Percentiles rank a stretch among this genome's conserved stretches.
These are phyloP conservation scores for Priceomyces carsonii DNA, from an alignment of 805 yeast genomes.

Conservation along the genomic window DNA sequence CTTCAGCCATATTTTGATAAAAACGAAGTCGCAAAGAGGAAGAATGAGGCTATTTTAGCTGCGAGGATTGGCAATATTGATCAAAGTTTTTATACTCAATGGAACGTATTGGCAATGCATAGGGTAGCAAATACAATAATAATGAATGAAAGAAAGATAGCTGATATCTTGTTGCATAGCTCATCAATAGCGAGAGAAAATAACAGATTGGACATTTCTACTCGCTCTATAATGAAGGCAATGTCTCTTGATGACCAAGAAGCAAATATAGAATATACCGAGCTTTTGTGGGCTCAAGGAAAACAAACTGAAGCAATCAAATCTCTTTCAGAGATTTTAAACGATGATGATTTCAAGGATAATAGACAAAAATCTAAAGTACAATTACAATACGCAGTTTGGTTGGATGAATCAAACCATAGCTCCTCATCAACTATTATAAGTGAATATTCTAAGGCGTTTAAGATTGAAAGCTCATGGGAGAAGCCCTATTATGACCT, in stretches of 20 bases:
- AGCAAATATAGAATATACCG: slow-evolving; percentile 75
- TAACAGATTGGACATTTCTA: slow-evolving; percentile 70
- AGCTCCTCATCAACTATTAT: slow-evolving; percentile 74
- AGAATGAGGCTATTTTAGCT: slow-evolving; percentile 21
- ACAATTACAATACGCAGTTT: slow-evolving; percentile 78
- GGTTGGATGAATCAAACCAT: slow-evolving; percentile 87
- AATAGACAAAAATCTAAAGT: slow-evolving; percentile 37
- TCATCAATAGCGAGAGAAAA: slow-evolving; percentile 68
- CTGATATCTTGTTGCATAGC: slow-evolving; percentile 55
- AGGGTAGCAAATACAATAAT: slow-evolving; percentile 40
- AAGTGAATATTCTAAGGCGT: slow-evolving; percentile 64
- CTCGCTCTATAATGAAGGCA: slow-evolving; percentile 65
- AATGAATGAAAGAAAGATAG: slow-evolving; percentile 35
- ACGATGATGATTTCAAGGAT: slow-evolving; percentile 18
- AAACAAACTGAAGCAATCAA: slow-evolving; percentile 83
- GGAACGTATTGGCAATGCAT: slow-evolving; percentile 61
- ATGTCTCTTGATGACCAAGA: slow-evolving; percentile 40
- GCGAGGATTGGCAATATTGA: slow-evolving; percentile 36
- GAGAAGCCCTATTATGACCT: slow-evolving; percentile 79
- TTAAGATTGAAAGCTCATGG: slow-evolving; percentile 56
- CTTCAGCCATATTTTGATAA: slow-evolving; percentile 13
- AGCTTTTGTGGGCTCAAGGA: slow-evolving; percentile 85
- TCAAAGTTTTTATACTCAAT: slow-evolving; percentile 54
- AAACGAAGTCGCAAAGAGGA: slow-evolving; percentile 10
- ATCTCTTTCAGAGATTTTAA: slow-evolving; percentile 47